These are phyloP conservation scores for Mycena sanguinolenta DNA, from an alignment of 768 basidiomycete genomes.

Conservation along the genomic window DNA sequence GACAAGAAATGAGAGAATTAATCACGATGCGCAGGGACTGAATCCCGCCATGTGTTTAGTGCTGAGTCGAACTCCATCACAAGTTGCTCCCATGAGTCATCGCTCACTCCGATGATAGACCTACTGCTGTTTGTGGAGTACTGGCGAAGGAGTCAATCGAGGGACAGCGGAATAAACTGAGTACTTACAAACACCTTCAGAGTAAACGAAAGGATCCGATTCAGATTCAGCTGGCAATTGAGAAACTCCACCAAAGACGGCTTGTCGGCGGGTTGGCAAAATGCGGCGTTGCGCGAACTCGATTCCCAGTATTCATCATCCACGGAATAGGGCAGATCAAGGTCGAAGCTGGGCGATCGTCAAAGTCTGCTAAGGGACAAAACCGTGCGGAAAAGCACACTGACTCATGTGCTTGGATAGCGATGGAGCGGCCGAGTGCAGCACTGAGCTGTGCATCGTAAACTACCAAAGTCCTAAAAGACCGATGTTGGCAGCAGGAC, in stretches of 20 bases:
- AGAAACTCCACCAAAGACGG: constrained; percentile 41
- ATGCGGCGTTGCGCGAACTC: constrained; percentile 44
- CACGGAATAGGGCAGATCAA: neutral
- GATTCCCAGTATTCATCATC: constrained; percentile 29
- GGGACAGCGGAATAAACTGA: neutral
- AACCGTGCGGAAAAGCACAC: neutral
- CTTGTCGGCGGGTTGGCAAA: constrained; percentile 28
- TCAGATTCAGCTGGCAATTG: constrained; percentile 48
- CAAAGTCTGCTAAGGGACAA: no score
- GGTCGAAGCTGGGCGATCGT: constrained; percentile 22
- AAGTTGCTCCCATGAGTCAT: constrained; percentile 26
- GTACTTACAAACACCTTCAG: constrained; percentile 23
- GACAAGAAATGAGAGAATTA: neutral
- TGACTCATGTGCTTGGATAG: constrained; percentile 27
- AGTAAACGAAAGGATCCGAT: constrained; percentile 20
- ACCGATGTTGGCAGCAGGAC: neutral
- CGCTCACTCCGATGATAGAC: constrained; percentile 8
- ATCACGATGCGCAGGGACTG: constrained; percentile 60
- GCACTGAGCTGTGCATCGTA: constrained; percentile 28
- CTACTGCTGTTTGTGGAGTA: constrained; percentile 28
- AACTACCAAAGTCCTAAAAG: constrained; percentile 37
- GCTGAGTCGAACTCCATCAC: constrained; percentile 49
- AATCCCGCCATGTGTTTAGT: constrained; percentile 65
- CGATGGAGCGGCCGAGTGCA: constrained; percentile 28
- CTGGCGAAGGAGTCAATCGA: neutral